Percentiles rank a stretch among this genome's conserved stretches.
Evolutionary conservation across 2,329 filamentous ascomycete species (phyloP).

Genomic region (Furcasterigmium furcatum): DNA sequence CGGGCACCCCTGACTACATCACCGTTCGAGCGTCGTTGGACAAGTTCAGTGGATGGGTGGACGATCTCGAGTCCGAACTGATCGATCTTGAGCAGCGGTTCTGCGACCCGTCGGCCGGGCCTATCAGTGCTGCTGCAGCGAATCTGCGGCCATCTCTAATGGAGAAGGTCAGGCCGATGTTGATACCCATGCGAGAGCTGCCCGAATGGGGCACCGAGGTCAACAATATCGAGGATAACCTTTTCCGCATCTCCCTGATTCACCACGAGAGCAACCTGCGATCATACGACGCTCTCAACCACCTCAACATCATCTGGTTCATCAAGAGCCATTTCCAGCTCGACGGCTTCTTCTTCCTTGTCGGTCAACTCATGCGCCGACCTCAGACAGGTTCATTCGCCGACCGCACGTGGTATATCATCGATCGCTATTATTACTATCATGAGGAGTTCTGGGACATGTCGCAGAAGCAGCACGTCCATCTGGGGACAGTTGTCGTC

Average conservation of each 20-base stretch:
- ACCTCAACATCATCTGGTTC: slow-evolving; percentile 53
- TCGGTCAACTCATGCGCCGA: slow-evolving; percentile 48
- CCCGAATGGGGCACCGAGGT: slow-evolving; percentile 49
- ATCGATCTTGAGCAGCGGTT: slow-evolving; percentile 43
- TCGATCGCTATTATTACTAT: slow-evolving; percentile 43
- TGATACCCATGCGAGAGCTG: slow-evolving; percentile 42
- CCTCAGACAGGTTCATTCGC: slow-evolving; percentile 42
- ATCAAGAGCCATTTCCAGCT: slow-evolving; percentile 51
- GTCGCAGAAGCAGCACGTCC: slow-evolving; percentile 37
- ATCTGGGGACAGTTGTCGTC: slow-evolving; percentile 44
- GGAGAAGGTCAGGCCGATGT: slow-evolving; percentile 44
- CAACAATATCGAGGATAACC: slow-evolving; percentile 44
- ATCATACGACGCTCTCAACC: slow-evolving; percentile 37
- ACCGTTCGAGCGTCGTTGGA: slow-evolving; percentile 36
- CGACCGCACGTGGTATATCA: slow-evolving; percentile 48
- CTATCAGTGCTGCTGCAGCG: slow-evolving; percentile 48
- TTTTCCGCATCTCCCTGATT: slow-evolving; percentile 52
- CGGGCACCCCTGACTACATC: slow-evolving; percentile 40
- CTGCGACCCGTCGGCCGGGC: slow-evolving; percentile 48
- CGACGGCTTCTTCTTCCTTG: slow-evolving; percentile 53
- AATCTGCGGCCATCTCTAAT: slow-evolving; percentile 43
- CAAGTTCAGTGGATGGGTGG: slow-evolving; percentile 37
- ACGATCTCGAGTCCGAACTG: slow-evolving; percentile 38
- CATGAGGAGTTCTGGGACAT: slow-evolving; percentile 50
- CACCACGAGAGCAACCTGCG: slow-evolving; percentile 43